Evolutionary conservation across 2,329 filamentous ascomycete genomes (phyloP).

Genomic region (Aspergillus brasiliensis): DNA sequence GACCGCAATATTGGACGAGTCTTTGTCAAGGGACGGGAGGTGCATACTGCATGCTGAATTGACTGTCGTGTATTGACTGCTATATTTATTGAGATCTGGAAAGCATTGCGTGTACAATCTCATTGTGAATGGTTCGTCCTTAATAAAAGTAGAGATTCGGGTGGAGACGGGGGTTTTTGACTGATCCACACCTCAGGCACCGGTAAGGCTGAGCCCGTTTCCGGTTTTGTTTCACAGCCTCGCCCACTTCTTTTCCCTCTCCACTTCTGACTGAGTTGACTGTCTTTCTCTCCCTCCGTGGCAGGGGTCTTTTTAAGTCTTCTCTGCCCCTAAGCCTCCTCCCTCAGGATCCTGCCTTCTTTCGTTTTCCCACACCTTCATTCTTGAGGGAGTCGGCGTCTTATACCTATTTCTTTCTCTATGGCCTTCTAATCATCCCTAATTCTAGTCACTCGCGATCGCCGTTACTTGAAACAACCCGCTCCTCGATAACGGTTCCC

Average conservation of each 20-base stretch:
- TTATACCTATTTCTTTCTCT: not conserved
- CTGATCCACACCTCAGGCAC: not conserved
- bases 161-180: not conserved
- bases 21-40: slow-evolving; percentile 53
- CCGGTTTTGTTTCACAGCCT: not conserved
- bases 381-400: not conserved
- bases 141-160: too few species aligned
- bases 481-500: not conserved
- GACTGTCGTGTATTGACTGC: too few species aligned
- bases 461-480: not conserved
- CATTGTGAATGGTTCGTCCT: not conserved
- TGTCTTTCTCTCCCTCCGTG: not conserved
- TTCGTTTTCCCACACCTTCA: not conserved
- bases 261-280: not conserved
- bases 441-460: not conserved
- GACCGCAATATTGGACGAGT: slow-evolving; percentile 63
- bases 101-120: not conserved
- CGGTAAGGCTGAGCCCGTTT: not conserved
- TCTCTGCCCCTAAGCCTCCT: not conserved
- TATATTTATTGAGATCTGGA: not conserved
- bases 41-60: slow-evolving; percentile 15
- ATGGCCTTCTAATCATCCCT: not conserved
- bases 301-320: not conserved
- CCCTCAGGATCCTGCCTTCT: not conserved
- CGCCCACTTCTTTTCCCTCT: not conserved